Evolutionary conservation across 2,329 filamentous ascomycete species (phyloP).

Genomic region (Paracoccidioides brasiliensis): DNA sequence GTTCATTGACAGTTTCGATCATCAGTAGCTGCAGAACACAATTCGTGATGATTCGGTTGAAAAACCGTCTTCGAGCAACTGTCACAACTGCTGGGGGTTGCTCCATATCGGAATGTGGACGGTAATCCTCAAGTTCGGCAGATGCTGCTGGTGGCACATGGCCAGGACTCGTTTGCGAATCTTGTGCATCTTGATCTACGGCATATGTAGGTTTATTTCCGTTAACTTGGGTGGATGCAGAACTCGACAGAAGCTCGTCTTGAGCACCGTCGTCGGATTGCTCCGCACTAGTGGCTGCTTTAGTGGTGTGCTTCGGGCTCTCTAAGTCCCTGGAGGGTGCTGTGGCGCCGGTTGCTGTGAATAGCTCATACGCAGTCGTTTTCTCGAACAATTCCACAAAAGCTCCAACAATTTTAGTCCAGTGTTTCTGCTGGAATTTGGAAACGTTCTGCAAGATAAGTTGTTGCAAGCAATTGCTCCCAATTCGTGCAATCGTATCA

Average conservation of each 20-base stretch:
- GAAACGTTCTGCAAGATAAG: conserved; percentile 90
- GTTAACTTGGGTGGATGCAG: conserved; percentile 17
- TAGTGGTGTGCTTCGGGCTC: conserved; percentile 17
- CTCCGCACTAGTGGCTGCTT: conserved; percentile 12
- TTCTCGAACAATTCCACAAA: conserved; percentile 93
- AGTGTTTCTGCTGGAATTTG: conserved; percentile 79
- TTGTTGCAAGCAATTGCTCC: conserved; percentile 95
- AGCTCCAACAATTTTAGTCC: conserved; percentile 85
- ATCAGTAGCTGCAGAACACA: conserved; percentile 95
- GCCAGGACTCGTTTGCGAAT: conserved; percentile 17
- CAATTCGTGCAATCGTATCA: conserved; percentile 93
- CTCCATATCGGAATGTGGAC: conserved; percentile 60
- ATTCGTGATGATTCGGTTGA: conserved; percentile 98
- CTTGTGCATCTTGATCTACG: conserved; percentile 18
- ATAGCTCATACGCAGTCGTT: conserved; percentile 89
- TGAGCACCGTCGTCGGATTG: conserved; percentile 12
- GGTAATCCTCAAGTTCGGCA: conserved; percentile 69
- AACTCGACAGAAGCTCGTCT: conserved; percentile 12
- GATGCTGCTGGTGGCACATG: conserved; percentile 19
- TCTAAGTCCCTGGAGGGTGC: conserved; percentile 23
- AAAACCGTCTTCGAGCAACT: conserved; percentile 82
- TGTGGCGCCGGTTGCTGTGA: conserved; percentile 60
- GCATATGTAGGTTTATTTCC: conserved; percentile 18
- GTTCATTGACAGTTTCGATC: conserved; percentile 98
- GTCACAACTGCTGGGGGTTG: conserved; percentile 88